Evolutionary conservation across 1,284 basidiomycete genomes (phyloP).

Genomic region (Mycosarcoma mackinlayi): DNA sequence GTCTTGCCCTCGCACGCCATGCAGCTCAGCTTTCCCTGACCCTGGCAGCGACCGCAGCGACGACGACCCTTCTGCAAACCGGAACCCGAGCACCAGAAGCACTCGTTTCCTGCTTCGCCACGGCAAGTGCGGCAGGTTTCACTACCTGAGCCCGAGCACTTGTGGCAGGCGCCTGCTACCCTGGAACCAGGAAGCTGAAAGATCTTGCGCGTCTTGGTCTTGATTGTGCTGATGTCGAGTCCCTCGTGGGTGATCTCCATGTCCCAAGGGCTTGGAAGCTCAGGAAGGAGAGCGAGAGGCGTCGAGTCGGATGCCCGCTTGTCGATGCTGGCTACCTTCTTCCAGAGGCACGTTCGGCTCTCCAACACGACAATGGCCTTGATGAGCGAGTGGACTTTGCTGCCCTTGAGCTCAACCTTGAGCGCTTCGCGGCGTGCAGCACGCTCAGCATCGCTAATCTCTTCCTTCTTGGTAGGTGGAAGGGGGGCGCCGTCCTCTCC

Average conservation of each 20-base stretch:
- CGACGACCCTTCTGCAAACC: constrained; percentile 51
- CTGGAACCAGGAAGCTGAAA: constrained; percentile 49
- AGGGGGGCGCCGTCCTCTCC: constrained; percentile 46
- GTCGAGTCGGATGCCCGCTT: constrained; percentile 15
- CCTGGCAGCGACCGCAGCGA: constrained; percentile 53
- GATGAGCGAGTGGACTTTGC: constrained; percentile 49
- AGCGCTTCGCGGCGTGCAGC: constrained; percentile 46
- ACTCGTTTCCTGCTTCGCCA: constrained; percentile 51
- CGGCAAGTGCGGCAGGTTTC: constrained; percentile 49
- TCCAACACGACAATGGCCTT: constrained; percentile 53
- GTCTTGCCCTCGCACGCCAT: constrained; percentile 48
- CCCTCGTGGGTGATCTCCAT: constrained; percentile 46
- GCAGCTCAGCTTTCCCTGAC: constrained; percentile 47
- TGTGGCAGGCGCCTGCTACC: constrained; percentile 36
- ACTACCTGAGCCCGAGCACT: constrained; percentile 43
- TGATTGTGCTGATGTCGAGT: constrained; percentile 46
- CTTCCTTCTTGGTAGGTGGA: constrained; percentile 53
- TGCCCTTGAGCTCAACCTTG: constrained; percentile 41
- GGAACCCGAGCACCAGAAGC: constrained; percentile 57
- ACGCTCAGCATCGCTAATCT: constrained; percentile 44
- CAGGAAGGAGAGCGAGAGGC: constrained; percentile 39
- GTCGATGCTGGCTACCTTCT: constrained; percentile 33
- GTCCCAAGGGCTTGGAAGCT: constrained; percentile 52
- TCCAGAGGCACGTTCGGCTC: constrained; percentile 42
- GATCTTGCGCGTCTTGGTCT: constrained; percentile 52